Conservation (phyloP, 1,284 basidiomycete genomes). For the Sporisorium reilianum region DNA sequence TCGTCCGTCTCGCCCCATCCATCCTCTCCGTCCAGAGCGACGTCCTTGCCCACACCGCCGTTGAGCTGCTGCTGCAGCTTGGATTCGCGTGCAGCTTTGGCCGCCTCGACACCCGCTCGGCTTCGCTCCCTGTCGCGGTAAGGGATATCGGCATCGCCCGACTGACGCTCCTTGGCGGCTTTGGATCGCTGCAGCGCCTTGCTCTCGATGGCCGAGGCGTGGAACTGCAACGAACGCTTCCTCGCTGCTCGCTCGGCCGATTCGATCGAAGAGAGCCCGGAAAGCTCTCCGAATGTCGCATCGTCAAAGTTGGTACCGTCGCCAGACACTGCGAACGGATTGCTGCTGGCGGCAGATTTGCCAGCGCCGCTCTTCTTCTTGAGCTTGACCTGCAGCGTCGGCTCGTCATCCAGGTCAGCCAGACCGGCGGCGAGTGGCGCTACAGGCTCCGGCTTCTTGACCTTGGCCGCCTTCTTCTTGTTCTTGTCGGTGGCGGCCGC, state of each 20-base stretch:
- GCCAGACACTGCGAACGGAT: conserved; percentile 39
- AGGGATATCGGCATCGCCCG: conserved; percentile 67
- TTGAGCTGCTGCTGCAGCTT: conserved; percentile 42
- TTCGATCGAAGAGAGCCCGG: conserved; percentile 55
- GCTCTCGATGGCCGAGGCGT: conserved; percentile 58
- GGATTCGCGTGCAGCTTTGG: conserved; percentile 56
- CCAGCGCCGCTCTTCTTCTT: conserved; percentile 32
- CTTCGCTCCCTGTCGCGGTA: conserved; percentile 66
- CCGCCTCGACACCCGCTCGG: conserved; percentile 59
- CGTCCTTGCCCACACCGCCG: conserved; percentile 31
- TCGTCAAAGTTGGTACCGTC: conserved; percentile 28
- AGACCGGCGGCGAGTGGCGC: conserved; percentile 49
- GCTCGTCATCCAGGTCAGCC: conserved; percentile 49
- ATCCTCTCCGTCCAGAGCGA: conserved; percentile 37
- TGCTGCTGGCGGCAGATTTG: conserved; percentile 14
- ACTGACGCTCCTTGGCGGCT: conserved; percentile 53
- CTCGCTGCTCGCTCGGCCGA: conserved; percentile 60
- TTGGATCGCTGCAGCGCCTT: conserved; percentile 42
- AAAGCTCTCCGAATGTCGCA: conserved; percentile 62
- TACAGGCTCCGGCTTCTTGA: conserved; percentile 33
- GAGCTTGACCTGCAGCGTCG: conserved; percentile 37
- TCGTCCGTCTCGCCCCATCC: conserved; percentile 66
- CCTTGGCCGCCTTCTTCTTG: conserved; percentile 28
- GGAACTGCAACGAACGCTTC: conserved; percentile 63
- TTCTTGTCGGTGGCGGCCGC: conserved; percentile 10